A percentile compares a stretch with the other conserved stretches of the same genome.
Conservation (phyloP, 495 filamentous ascomycete genomes). For the Penicillium bialowiezense region DNA sequence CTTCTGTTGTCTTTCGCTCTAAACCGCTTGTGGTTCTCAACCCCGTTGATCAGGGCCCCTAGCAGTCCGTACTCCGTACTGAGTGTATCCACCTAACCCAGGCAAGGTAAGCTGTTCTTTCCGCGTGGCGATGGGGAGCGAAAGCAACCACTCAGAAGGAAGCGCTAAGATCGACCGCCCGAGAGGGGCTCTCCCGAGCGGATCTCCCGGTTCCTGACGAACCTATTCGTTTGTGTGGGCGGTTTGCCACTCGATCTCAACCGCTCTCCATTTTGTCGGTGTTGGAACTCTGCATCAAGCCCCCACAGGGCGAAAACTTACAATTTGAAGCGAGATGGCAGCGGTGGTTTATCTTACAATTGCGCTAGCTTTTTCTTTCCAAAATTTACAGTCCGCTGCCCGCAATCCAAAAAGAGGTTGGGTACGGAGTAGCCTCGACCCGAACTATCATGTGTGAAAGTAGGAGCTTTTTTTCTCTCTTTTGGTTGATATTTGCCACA, state of each 20-base stretch:
- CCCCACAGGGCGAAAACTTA: neutral
- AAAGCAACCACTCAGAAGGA: neutral
- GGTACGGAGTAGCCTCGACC: no score
- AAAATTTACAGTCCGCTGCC: no score
- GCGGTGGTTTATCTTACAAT: neutral
- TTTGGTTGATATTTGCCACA: neutral
- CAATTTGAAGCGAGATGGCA: neutral
- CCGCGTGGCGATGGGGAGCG: neutral
- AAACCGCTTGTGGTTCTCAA: neutral
- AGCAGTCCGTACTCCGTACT: no score
- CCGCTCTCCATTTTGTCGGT: neutral
- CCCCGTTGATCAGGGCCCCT: neutral
- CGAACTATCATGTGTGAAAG: no score
- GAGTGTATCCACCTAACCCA: neutral
- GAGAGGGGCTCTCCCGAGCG: slow-evolving; percentile 11
- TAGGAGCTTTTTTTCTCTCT: no score
- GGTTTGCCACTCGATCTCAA: neutral
- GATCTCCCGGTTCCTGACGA: slow-evolving; percentile 21
- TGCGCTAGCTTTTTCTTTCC: no score
- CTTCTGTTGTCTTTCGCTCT: neutral
- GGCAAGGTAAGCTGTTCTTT: neutral
- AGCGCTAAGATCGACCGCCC: slow-evolving; percentile 17
- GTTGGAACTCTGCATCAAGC: neutral
- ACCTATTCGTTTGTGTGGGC: slow-evolving; percentile 2
- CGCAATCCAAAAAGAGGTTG: neutral